These are phyloP conservation scores for Ceratorhiza oryzae-sativae DNA, from an alignment of 1,284 basidiomycete genomes.

Conservation along the genomic window DNA sequence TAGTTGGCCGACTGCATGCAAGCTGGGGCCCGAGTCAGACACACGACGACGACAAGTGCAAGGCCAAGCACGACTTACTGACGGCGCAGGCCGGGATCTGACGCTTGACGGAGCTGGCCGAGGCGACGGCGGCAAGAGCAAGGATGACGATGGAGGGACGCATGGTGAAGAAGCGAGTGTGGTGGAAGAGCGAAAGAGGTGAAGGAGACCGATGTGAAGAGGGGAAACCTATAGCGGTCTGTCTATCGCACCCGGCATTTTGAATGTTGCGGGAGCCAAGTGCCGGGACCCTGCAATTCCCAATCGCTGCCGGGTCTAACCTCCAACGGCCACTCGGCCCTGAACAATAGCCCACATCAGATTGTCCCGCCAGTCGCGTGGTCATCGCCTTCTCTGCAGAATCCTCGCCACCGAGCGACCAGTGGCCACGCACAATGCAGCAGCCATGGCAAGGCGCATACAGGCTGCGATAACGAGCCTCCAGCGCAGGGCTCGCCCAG, in stretches of 20 bases:
- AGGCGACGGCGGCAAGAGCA: constrained; percentile 55
- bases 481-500: background rate
- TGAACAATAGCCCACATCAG: background rate
- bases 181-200: background rate
- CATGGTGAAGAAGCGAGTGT: constrained; percentile 53
- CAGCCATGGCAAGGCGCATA: background rate
- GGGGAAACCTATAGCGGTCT: background rate
- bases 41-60: background rate
- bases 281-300: background rate
- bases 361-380: background rate
- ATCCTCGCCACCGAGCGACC: background rate
- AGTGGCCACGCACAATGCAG: background rate
- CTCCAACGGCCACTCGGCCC: background rate
- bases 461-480: background rate
- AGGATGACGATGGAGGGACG: constrained; percentile 59
- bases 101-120: constrained; percentile 48
- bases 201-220: background rate
- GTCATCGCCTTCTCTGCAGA: background rate
- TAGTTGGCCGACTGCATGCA: constrained; percentile 44
- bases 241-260: constrained; percentile 2
- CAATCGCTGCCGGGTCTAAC: background rate
- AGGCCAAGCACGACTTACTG: constrained; percentile 32
- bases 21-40: no score
- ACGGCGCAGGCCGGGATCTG: constrained; percentile 11
- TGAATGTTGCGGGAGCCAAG: no score